Evolutionary conservation across 495 filamentous ascomycete species (phyloP), one percentile per base, ranked within the genome.

Genomic region (Oleoguttula mirabilis): DNA sequence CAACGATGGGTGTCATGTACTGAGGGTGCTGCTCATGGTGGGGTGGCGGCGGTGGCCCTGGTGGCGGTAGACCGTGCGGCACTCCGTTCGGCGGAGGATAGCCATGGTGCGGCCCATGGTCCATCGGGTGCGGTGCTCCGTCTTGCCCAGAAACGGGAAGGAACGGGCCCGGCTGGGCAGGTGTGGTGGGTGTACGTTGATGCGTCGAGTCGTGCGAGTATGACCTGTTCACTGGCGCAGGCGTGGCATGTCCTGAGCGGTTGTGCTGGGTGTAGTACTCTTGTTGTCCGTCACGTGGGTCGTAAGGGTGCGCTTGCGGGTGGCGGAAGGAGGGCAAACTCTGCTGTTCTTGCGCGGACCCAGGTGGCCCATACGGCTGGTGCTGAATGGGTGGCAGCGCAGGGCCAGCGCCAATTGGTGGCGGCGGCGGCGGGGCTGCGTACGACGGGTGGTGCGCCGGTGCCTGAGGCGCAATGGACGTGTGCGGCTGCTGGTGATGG

Each of bases 141-240:
- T 51, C 47, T 15, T 37, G 36, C 17, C 12, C 47, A 14, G 41
- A n/a, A 2, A 28, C 10, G 8, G 37, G 24, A 1, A 31, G 43
- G 36, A 42, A 51, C 16, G 42, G 35, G 24, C 43, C 33, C 8
- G 42, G 39, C 10, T 41, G 43, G 10, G 33, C 48, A 10, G 48
- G 48, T 12, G 48, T 51, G 21, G 48, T 51, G 11, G 48, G 48
- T 11, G 48, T 51, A 22, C 48, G 42, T 42, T 51, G 48, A 15
- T 35, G 27, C 6, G 43, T 21, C 2, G 48, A 51, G 37, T 51
- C 48, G 48, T 47, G 43, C 24, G 48, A 51, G 33, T 47, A 51
- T 1, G 48, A 25, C 3, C 48, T 28, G 25, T 43, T 51, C 48
- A 51, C 48, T 4, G 48, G 48, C 24, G 48, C 48, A 2, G 48